Percentiles rank a stretch among this genome's conserved stretches.
These are phyloP conservation scores for Lecanicillium sp. DNA, from an alignment of 2,329 filamentous ascomycete genomes.

Conservation along the genomic window DNA sequence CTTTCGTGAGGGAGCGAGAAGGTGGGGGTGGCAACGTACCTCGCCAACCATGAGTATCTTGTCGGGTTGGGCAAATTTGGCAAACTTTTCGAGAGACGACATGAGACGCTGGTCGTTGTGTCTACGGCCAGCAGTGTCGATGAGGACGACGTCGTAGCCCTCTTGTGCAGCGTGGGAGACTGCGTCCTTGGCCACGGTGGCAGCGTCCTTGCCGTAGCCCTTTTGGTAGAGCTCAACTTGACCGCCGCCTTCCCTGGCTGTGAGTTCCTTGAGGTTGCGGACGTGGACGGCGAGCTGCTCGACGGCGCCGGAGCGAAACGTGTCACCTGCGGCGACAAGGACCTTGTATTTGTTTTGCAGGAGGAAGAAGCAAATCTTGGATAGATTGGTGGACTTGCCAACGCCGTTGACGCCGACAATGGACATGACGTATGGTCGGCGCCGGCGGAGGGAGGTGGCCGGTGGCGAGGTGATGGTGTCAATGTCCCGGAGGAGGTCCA, in stretches of 20 bases:
- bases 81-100: conserved; percentile 95
- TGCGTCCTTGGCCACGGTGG: conserved; percentile 88
- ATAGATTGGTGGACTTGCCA: conserved; percentile 94
- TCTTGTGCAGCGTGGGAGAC: conserved; percentile 70
- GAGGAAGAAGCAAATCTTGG: conserved; percentile 96
- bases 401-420: conserved; percentile 98
- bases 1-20: not conserved
- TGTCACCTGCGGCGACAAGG: conserved; percentile 88
- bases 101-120: conserved; percentile 96
- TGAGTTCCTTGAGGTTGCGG: conserved; percentile 84
- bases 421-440: conserved; percentile 90
- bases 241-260: conserved; percentile 72
- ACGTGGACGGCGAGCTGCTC: conserved; percentile 96
- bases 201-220: conserved; percentile 96
- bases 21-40: conserved; percentile 19
- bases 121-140: conserved; percentile 88
- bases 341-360: conserved; percentile 96
- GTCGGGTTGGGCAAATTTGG: conserved; percentile 89
- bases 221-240: conserved; percentile 90
- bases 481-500: conserved; percentile 92
- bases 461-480: conserved; percentile 65
- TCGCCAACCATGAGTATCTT: conserved; percentile 94
- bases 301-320: conserved; percentile 92
- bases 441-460: conserved; percentile 50
- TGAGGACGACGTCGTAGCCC: conserved; percentile 85